phyloP scores from a whole-genome alignment of 768 basidiomycete genomes.

The Filobasidium wieringae region DNA sequence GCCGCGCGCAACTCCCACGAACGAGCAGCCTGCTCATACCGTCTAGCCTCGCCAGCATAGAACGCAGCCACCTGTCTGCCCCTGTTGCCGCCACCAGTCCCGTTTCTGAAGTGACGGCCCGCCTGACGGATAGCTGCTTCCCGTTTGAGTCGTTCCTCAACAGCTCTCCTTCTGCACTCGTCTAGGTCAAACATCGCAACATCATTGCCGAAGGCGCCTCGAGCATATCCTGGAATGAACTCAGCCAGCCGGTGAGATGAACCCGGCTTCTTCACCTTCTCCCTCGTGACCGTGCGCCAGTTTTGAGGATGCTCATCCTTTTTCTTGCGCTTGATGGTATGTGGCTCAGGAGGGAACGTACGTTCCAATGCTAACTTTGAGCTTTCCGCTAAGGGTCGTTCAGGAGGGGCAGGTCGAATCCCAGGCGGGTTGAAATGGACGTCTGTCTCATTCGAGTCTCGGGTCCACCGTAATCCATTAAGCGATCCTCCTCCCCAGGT shows the following conservation, averaged over 20 bases:
- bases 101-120: slow-evolving; percentile 24
- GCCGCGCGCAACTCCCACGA: slow-evolving; percentile 39
- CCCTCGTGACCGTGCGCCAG: slow-evolving; percentile 24
- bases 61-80: slow-evolving; percentile 34
- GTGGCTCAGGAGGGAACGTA: background rate
- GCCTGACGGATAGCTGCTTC: slow-evolving; percentile 37
- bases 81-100: slow-evolving; percentile 14
- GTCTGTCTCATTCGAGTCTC: background rate
- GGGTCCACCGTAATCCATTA: background rate
- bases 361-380: background rate
- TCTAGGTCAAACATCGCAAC: slow-evolving; percentile 19
- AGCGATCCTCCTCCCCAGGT: background rate
- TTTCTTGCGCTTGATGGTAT: background rate
- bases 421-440: too few relatives aligned
- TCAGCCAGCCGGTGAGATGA: slow-evolving; percentile 16
- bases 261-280: background rate
- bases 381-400: background rate
- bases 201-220: slow-evolving; percentile 15
- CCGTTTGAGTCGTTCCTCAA: slow-evolving; percentile 26
- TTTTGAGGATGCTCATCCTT: slow-evolving; percentile 26
- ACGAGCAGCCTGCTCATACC: slow-evolving; percentile 26
- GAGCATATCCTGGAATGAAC: slow-evolving; percentile 22
- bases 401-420: background rate
- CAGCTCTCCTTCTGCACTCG: slow-evolving; percentile 32
- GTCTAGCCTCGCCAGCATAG: slow-evolving; percentile 37